A percentile compares a stretch with the other conserved stretches of the same genome.
These are phyloP conservation scores for Candida golubevii DNA, from an alignment of 805 yeast species.

Conservation along the genomic window DNA sequence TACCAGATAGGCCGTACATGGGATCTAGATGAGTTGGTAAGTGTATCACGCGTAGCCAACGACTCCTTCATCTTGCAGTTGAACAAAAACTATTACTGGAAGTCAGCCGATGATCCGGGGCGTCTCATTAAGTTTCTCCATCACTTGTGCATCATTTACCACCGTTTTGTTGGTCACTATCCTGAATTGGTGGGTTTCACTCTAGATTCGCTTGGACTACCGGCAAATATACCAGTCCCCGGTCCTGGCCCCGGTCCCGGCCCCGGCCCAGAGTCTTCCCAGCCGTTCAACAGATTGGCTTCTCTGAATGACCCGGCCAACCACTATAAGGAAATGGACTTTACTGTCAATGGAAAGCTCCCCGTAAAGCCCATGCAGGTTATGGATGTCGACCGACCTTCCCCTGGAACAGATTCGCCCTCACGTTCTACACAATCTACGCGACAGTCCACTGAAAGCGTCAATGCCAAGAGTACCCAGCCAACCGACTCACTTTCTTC, in stretches of 20 bases:
- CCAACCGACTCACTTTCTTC: neutral
- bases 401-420: neutral
- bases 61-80: slow-evolving; percentile 58
- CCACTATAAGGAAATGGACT: slow-evolving; percentile 34
- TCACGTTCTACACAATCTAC: neutral
- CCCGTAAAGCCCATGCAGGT: slow-evolving; percentile 41
- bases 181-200: slow-evolving; percentile 34
- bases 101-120: slow-evolving; percentile 34
- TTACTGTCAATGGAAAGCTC: slow-evolving; percentile 39
- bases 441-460: slow-evolving; percentile 2
- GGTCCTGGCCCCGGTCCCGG: neutral
- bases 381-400: slow-evolving; percentile 26
- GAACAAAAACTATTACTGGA: slow-evolving; percentile 83
- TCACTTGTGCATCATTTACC: slow-evolving; percentile 29
- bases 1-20: slow-evolving; percentile 92
- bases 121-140: slow-evolving; percentile 33
- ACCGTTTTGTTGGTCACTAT: slow-evolving; percentile 34
- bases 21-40: slow-evolving; percentile 68
- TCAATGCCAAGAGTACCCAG: neutral
- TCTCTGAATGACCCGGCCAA: slow-evolving; percentile 8
- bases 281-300: neutral
- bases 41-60: slow-evolving; percentile 48
- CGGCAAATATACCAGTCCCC: neutral
- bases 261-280: neutral
- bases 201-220: slow-evolving; percentile 30